These are phyloP conservation scores for Rubroboletus satanas DNA, from an alignment of 768 basidiomycete genomes.

Conservation along the genomic window DNA sequence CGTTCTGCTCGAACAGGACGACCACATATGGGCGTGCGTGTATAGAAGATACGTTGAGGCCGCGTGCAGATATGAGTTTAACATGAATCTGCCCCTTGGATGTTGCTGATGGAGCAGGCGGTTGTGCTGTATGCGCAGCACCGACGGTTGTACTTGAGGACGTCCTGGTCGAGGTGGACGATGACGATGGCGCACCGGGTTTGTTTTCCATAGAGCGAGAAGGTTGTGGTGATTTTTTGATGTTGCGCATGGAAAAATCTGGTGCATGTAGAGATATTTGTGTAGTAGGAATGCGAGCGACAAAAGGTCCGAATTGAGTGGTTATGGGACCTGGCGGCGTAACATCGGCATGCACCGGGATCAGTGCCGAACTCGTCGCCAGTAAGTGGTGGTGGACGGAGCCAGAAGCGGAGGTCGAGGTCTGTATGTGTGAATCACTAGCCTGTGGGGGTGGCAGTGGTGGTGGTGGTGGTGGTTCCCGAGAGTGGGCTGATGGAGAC, in stretches of 20 bases:
- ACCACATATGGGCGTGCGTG: conserved; percentile 85
- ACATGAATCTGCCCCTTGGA: conserved; percentile 83
- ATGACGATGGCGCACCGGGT: conserved; percentile 39
- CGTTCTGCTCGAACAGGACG: conserved; percentile 98
- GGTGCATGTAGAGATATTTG: conserved; percentile 81
- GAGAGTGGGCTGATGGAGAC: conserved; percentile 15
- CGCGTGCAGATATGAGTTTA: conserved; percentile 90
- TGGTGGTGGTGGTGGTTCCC: conserved; percentile 8
- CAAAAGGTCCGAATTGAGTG: conserved; percentile 45
- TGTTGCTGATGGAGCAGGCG: conserved; percentile 31
- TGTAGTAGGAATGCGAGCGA: conserved; percentile 52
- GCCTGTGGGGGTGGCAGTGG: not conserved
- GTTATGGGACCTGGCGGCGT: conserved; percentile 46
- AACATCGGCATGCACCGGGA: conserved; percentile 31
- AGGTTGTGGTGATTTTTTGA: conserved; percentile 35
- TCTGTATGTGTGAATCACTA: conserved; percentile 13
- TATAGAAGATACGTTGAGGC: conserved; percentile 66
- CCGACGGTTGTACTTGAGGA: conserved; percentile 26
- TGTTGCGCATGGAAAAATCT: conserved; percentile 74
- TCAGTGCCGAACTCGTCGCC: conserved; percentile 15
- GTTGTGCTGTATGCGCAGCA: conserved; percentile 24
- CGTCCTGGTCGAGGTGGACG: conserved; percentile 37
- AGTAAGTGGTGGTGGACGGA: conserved; percentile 33
- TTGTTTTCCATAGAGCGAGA: conserved; percentile 35
- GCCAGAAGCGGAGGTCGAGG: conserved; percentile 8